Evolutionary conservation across 805 yeast species (phyloP).

Genomic region (Ogataea angusta): DNA sequence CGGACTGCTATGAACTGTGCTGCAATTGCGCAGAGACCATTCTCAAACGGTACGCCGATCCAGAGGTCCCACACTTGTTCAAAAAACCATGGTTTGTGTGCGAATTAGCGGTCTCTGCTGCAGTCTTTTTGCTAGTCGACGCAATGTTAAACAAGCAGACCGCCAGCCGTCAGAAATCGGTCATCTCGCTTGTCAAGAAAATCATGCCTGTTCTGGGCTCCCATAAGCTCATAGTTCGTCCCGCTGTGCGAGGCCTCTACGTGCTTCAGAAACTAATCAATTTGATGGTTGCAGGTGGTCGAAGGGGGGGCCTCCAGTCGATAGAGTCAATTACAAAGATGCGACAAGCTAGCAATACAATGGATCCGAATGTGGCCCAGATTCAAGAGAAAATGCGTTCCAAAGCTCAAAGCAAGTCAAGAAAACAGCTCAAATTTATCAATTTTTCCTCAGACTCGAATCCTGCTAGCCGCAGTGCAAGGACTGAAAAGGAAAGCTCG

Average conservation of each 20-base stretch:
- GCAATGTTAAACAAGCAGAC: conserved; percentile 24
- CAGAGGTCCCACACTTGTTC: conserved; percentile 14
- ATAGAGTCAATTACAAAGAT: conserved; percentile 12
- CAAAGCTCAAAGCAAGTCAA: too few species aligned
- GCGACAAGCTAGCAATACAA: too few species aligned
- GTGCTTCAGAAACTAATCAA: conserved; percentile 25
- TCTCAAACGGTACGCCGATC: conserved; percentile 16
- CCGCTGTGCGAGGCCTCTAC: conserved; percentile 31
- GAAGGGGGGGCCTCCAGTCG: conserved; percentile 4
- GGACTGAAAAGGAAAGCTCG: not conserved
- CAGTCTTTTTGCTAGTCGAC: conserved; percentile 30
- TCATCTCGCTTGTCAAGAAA: conserved; percentile 14
- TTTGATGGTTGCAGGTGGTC: conserved; percentile 19
- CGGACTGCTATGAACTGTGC: conserved; percentile 21
- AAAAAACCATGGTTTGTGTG: conserved; percentile 27
- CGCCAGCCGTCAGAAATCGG: conserved; percentile 17
- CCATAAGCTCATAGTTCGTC: conserved; percentile 25
- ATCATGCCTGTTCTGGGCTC: conserved; percentile 23
- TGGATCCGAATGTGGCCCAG: too few species aligned
- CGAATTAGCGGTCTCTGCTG: conserved; percentile 26
- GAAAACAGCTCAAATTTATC: conserved; percentile 8
- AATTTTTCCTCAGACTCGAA: conserved; percentile 7
- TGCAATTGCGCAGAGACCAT: conserved; percentile 21
- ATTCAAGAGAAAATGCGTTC: too few species aligned
- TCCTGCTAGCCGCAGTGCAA: not conserved